These are phyloP conservation scores for Xerocomus spinulosus DNA, from an alignment of 768 basidiomycete species.

Conservation along the genomic window DNA sequence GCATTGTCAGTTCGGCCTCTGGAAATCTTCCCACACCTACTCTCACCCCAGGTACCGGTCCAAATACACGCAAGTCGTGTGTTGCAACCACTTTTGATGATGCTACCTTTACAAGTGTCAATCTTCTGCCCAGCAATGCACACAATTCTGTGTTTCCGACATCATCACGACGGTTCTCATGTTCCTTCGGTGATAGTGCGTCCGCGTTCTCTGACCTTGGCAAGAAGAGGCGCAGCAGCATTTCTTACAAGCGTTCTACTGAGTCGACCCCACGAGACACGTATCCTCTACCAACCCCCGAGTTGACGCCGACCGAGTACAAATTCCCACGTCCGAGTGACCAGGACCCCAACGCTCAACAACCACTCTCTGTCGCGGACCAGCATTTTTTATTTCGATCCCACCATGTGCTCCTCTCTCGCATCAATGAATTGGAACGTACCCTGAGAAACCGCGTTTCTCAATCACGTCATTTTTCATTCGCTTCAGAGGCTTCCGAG, in stretches of 20 bases:
- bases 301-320: slow-evolving; percentile 61
- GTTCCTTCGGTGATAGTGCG: slow-evolving; percentile 20
- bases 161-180: slow-evolving; percentile 25
- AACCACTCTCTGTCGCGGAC: slow-evolving; percentile 66
- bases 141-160: slow-evolving; percentile 4
- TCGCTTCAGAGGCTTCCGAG: slow-evolving; percentile 46
- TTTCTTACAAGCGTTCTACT: slow-evolving; percentile 62
- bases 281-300: slow-evolving; percentile 64
- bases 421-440: slow-evolving; percentile 78
- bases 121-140: background rate
- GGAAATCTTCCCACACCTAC: slow-evolving; percentile 51
- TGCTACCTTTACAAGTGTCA: slow-evolving; percentile 24
- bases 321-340: slow-evolving; percentile 35
- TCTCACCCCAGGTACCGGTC: slow-evolving; percentile 45
- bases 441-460: slow-evolving; percentile 44
- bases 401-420: slow-evolving; percentile 75
- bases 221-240: slow-evolving; percentile 58
- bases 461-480: slow-evolving; percentile 49
- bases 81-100: slow-evolving; percentile 5
- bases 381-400: slow-evolving; percentile 85
- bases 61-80: slow-evolving; percentile 37
- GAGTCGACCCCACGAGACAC: slow-evolving; percentile 31
- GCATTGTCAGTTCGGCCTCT: slow-evolving; percentile 32
- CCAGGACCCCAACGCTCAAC: slow-evolving; percentile 20
- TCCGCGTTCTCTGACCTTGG: slow-evolving; percentile 29